Evolutionary conservation across 2,329 filamentous ascomycete genomes (phyloP).

Genomic region (Rhynchosporium agropyri): DNA sequence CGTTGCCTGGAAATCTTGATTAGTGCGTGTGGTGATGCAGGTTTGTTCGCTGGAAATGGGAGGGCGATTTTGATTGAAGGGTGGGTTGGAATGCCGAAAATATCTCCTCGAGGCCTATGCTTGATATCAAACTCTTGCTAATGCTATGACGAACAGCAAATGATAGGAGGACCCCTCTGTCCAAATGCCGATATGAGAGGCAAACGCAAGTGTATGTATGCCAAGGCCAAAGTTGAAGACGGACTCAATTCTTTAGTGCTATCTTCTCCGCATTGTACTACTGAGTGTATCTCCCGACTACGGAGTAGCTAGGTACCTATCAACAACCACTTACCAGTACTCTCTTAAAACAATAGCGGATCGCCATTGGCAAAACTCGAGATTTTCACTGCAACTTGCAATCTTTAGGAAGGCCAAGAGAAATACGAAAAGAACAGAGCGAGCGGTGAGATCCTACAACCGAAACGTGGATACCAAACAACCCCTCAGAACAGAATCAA

Average conservation of each 20-base stretch:
- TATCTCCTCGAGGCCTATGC: not conserved
- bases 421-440: constrained; percentile 1
- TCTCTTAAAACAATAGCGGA: constrained; percentile 7
- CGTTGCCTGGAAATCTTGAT: constrained; percentile 1
- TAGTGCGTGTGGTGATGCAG: constrained; percentile 1
- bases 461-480: constrained; percentile 5
- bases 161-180: not conserved
- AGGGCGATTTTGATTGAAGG: not conserved
- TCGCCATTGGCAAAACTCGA: not conserved
- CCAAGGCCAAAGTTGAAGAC: not conserved
- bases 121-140: no score
- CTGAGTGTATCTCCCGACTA: not conserved
- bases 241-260: not conserved
- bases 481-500: not conserved
- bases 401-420: constrained; percentile 13
- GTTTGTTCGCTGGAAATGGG: constrained; percentile 6
- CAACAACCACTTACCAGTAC: constrained; percentile 4
- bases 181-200: constrained; percentile 1
- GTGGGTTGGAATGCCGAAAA: not conserved
- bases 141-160: not conserved
- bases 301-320: not conserved
- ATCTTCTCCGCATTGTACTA: constrained; percentile 2
- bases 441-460: constrained; percentile 9
- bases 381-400: constrained; percentile 15
- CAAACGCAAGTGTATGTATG: constrained; percentile 6